Conservation (phyloP, 768 basidiomycete species). For the Agrocybe praecox region DNA sequence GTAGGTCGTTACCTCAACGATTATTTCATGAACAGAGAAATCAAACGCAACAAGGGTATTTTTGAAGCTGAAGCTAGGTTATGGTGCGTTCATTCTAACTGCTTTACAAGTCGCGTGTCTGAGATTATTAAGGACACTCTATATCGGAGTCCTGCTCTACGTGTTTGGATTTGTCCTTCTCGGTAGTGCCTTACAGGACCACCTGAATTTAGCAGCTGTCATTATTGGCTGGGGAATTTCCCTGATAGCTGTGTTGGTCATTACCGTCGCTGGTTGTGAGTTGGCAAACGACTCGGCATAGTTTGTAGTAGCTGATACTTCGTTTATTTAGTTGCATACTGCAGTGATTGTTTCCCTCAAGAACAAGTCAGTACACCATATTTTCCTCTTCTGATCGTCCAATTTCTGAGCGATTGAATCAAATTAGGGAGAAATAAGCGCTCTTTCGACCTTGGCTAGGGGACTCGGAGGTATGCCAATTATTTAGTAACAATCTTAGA, state of each 20-base stretch:
- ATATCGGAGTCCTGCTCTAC: constrained; percentile 59
- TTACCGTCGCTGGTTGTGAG: constrained; percentile 61
- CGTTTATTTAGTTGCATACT: constrained; percentile 32
- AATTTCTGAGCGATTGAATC: constrained; percentile 50
- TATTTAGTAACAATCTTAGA: background rate
- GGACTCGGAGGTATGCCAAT: constrained; percentile 46
- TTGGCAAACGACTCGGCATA: constrained; percentile 21
- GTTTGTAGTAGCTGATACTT: constrained; percentile 27
- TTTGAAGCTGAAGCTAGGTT: constrained; percentile 64
- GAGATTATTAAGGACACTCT: constrained; percentile 49
- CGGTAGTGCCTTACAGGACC: constrained; percentile 56
- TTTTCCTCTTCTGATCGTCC: background rate
- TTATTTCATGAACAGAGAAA: constrained; percentile 46
- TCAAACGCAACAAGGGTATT: constrained; percentile 54
- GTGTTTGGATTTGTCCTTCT: constrained; percentile 62
- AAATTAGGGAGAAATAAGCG: too few species aligned
- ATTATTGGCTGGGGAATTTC: constrained; percentile 73
- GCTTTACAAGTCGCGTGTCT: too few species aligned
- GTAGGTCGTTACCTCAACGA: constrained; percentile 56
- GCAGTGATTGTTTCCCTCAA: constrained; percentile 22
- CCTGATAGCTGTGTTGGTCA: constrained; percentile 56
- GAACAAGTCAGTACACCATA: constrained; percentile 5
- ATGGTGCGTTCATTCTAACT: constrained; percentile 41
- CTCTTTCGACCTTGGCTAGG: constrained; percentile 51
- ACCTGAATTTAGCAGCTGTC: constrained; percentile 51